Base-by-base conservation (phyloP, 2,329 filamentous ascomycete genomes). In the Aureobasidium sp. region DNA sequence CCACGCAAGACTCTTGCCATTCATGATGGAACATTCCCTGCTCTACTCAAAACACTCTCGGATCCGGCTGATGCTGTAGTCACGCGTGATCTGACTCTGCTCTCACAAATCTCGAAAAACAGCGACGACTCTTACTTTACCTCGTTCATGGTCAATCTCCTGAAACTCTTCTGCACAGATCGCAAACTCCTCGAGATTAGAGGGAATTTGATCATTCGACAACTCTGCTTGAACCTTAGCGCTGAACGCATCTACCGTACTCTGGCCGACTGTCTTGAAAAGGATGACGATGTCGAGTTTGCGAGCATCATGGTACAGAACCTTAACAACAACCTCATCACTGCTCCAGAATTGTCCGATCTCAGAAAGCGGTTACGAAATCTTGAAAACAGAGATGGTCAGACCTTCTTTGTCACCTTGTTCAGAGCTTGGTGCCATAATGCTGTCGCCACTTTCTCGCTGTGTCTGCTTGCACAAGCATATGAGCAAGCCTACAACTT, bases 251-350 rank as follows among this genome's bases (percentile, higher is more conserved):
- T 98, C 55, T 98, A 97, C 65, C 83, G 93, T 27, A 97, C 90
- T 2, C 77, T 98, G 58, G 94, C 93, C 22, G 93, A 98, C 62
- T 96, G 93, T 61, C 86, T 98, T 8, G 93, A 97, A 68, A 95
- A 90, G 65, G 93, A 98, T 68, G 93, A 97, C 60, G 93, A 98
- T 66, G 83, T 98, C 37, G 94, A 98, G 67, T 98, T 98, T 70
- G 91, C 93, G 14, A 96, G 91, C 66, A 97, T 98, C 62, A 98
- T 98, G 93, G 90, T 98, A 25, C 93, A 98, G 68, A 97, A 97
- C 63, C 77, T 98, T 49, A 98, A 98, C 73, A 98, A 98, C 69
- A 98, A 98, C 63, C 83, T 98, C 52, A 96, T 98, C 60, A 98
- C 94, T 1, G 93, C 94, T 0, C 93, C 94, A 1, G 90, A 98